A percentile compares a stretch with the other conserved stretches of the same genome.
Conservation (phyloP, 2,329 filamentous ascomycete species). For the Ophiocordyceps australis region DNA sequence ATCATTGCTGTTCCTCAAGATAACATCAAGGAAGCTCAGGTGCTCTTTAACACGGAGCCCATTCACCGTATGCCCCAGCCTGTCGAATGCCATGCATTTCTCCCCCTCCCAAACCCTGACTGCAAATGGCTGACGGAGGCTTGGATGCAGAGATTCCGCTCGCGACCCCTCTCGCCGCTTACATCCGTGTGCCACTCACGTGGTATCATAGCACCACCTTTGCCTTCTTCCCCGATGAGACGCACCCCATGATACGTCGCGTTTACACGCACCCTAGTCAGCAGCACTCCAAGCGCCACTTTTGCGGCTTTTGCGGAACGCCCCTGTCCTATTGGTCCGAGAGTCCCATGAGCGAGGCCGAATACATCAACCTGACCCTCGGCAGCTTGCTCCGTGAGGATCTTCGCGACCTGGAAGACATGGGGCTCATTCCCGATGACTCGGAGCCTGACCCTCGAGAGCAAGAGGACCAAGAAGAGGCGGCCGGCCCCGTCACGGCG, state of each 20-base stretch:
- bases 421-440: constrained; percentile 48
- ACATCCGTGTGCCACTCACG: constrained; percentile 62
- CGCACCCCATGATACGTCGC: constrained; percentile 44
- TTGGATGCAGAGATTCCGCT: constrained; percentile 37
- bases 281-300: constrained; percentile 49
- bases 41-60: constrained; percentile 57
- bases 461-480: constrained; percentile 1
- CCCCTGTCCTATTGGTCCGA: constrained; percentile 75
- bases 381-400: constrained; percentile 58
- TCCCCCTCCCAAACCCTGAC: not conserved
- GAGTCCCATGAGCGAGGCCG: constrained; percentile 46
- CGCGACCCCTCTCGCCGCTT: constrained; percentile 58
- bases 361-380: constrained; percentile 68
- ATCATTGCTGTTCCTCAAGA: constrained; percentile 48
- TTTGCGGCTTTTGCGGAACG: constrained; percentile 86
- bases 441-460: constrained; percentile 9
- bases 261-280: constrained; percentile 43
- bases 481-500: constrained; percentile 1
- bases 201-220: constrained; percentile 67
- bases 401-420: constrained; percentile 51
- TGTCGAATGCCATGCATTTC: no score
- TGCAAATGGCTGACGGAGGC: not conserved
- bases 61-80: constrained; percentile 53
- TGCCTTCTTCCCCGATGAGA: constrained; percentile 65
- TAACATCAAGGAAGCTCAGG: constrained; percentile 36